Evolutionary conservation across 2,329 filamentous ascomycete species (phyloP), one percentile per base, ranked within the genome.

Genomic region (Verticillium dahliae): DNA sequence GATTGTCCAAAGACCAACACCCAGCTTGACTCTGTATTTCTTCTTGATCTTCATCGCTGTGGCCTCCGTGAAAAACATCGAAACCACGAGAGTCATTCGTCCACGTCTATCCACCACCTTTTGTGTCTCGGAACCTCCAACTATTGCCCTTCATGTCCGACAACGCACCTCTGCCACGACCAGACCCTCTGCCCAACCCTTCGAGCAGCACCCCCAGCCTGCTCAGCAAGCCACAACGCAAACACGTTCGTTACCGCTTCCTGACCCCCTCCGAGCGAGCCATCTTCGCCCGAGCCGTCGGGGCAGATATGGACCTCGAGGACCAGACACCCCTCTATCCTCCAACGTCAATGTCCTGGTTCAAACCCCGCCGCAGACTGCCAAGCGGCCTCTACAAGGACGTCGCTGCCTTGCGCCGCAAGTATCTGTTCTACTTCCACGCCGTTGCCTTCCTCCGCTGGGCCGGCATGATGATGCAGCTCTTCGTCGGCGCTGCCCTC

Each of bases 341-440:
- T 1, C 50, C 57, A 15, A 75, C 70, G 4, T 74, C 70, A 61
- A 74, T 72, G 66, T 52, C 18, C 45, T 22, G 6, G n/a, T 71
- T 73, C 65, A 83, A 78, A 76, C 79, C 81, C 0, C 75, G 80
- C 0, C 72, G 72, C 45, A 80, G 81, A 10, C 76, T 84, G 66
- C 76, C 77, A 6, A 73, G 72, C 13, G 81, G 81, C 0, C 71
- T 84, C 4, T 84, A 83, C 67, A 74, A 73, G 59, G 81, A 83
- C 61, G 73, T 81, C 13, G 73, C 83, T 27, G 67, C 66, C 41
- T 72, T 79, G 61, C 79, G 80, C 37, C 73, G 75, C 61, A 77
- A 79, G 62, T 80, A 75, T 65, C 75, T 74, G 41, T 76, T 77
- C 65, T 70, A 74, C 45, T 83, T 79, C 61, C 77, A 81, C 62